Evolutionary conservation across 1,139 yeast genomes (phyloP), one percentile per base, ranked within the genome.

Genomic region (Pichia sp.): DNA sequence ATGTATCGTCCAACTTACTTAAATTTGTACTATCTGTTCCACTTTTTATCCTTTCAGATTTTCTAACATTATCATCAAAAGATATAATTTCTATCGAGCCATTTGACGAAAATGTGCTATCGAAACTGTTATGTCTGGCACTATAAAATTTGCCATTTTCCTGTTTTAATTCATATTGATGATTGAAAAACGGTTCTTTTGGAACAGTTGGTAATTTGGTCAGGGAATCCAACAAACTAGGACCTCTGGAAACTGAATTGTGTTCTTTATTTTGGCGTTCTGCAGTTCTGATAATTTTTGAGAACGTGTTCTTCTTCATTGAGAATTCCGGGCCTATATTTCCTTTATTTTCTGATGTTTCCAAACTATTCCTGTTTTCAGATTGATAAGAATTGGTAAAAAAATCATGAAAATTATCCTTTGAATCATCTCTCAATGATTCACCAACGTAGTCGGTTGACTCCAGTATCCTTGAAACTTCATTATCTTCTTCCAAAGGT

Each of bases 381-480:
- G 28, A 9, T 26, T 26, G 28, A 16, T 16, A 16, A 16, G 16
- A 16, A 16, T 16, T 16, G 16, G 16, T 16, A 6, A 30, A 30
- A 12, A 30, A 30, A 16, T 30, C 20, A 12, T 7, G 12, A 30
- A 35, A 33, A 12, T 12, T 6, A 33, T 23, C 36, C 23, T n/a
- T n/a, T 12, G 33, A 22, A 11, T 24, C 39, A 23, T 31, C 36
- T 7, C 32, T 10, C 31, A 33, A 40, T 6, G 46, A 43, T 11
- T 35, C 30, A 7, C 48, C 49, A 23, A 43, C 34, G n/a, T 48
- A 46, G 12, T 43, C 43, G 11, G 37, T 23, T 16, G 30, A 41
- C 7, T 47, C 44, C 16, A 48, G 27, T n/a, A 48, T 36, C 25
- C 43, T 41, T n/a, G 49, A 46, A 10, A 48, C 35, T 27, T 48